Evolutionary conservation across 768 basidiomycete species (phyloP).

Genomic region (Trametes gibbosa): DNA sequence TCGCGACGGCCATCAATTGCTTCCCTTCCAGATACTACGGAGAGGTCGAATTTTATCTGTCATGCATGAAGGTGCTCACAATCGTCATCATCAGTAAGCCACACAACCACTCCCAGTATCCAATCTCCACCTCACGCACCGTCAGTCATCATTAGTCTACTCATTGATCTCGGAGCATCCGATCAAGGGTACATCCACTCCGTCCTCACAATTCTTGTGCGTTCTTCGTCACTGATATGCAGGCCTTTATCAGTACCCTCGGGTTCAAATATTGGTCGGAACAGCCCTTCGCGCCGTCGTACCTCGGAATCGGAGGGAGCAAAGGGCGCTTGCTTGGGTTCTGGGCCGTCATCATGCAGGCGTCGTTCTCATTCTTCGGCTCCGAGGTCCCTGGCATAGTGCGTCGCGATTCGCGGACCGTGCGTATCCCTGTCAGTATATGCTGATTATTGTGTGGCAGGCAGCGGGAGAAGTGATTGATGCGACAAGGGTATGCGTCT

Average conservation of each 20-base stretch:
- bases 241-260: conserved; percentile 7
- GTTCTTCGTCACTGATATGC: no score
- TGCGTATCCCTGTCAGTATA: neutral
- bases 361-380: conserved; percentile 42
- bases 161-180: conserved; percentile 27
- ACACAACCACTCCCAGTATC: conserved; percentile 25
- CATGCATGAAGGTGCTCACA: conserved; percentile 30
- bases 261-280: conserved; percentile 23
- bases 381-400: conserved; percentile 31
- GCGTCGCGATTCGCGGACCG: neutral
- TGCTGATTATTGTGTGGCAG: conserved; percentile 1
- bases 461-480: conserved; percentile 32
- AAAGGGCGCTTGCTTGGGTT: conserved; percentile 34
- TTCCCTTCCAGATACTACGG: conserved; percentile 29
- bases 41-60: conserved; percentile 32
- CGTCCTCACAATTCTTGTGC: neutral
- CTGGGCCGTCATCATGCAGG: conserved; percentile 32
- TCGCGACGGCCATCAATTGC: conserved; percentile 24
- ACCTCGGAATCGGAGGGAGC: conserved; percentile 33
- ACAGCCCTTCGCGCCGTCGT: conserved; percentile 21
- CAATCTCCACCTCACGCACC: conserved; percentile 11
- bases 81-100: conserved; percentile 30
- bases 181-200: conserved; percentile 7
- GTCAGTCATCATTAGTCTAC: conserved; percentile 18
- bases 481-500: conserved; percentile 22